These are phyloP conservation scores for Phylloporus arenicola DNA, from an alignment of 768 basidiomycete species.

Conservation along the genomic window DNA sequence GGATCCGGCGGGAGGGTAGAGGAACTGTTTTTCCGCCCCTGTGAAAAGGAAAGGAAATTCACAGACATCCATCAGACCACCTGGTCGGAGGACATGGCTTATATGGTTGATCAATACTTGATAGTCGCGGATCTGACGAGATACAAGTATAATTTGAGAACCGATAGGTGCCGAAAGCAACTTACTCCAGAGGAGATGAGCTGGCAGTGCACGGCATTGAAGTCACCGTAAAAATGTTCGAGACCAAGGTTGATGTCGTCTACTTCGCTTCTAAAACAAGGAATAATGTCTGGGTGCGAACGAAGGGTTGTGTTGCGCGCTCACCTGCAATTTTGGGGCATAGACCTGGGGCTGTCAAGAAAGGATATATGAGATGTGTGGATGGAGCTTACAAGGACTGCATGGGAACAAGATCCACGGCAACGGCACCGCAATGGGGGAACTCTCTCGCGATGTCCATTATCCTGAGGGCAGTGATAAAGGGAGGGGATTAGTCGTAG, in stretches of 20 bases:
- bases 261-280: slow-evolving; percentile 59
- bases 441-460: slow-evolving; percentile 70
- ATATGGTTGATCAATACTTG: slow-evolving; percentile 60
- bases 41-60: slow-evolving; percentile 71
- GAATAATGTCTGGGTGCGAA: slow-evolving; percentile 3
- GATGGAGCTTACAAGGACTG: slow-evolving; percentile 51
- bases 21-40: slow-evolving; percentile 41
- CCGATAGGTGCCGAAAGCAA: slow-evolving; percentile 12
- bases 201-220: slow-evolving; percentile 70
- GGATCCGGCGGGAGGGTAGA: slow-evolving; percentile 39
- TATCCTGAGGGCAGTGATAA: slow-evolving; percentile 48
- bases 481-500: background rate
- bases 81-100: slow-evolving; percentile 58
- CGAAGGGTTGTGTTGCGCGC: slow-evolving; percentile 6
- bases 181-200: slow-evolving; percentile 70
- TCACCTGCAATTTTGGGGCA: slow-evolving; percentile 70
- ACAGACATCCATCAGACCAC: slow-evolving; percentile 58
- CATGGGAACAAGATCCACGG: slow-evolving; percentile 79
- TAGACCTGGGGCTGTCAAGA: slow-evolving; percentile 38
- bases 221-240: slow-evolving; percentile 75
- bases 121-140: slow-evolving; percentile 62
- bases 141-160: slow-evolving; percentile 12
- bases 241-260: slow-evolving; percentile 83
- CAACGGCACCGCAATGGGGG: slow-evolving; percentile 61
- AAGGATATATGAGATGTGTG: slow-evolving; percentile 7